Percentiles rank a stretch among this genome's conserved stretches.
Conservation (phyloP, 2,329 filamentous ascomycete genomes). For the Microcyclospora pomicola region DNA sequence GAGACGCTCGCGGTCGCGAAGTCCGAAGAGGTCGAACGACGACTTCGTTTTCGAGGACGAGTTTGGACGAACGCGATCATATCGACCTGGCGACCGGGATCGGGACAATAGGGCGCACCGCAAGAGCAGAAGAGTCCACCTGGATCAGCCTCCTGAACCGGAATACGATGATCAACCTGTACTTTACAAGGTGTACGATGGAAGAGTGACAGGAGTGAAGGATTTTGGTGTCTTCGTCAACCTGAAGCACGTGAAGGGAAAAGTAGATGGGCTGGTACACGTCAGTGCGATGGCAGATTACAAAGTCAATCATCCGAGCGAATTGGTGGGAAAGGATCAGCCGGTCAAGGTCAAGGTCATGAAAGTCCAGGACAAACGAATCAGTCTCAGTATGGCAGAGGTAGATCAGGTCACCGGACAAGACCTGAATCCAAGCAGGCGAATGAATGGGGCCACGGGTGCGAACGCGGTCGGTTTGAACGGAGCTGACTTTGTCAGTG, state of each 20-base stretch:
- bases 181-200: conserved; percentile 77
- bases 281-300: conserved; percentile 78
- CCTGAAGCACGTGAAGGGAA: conserved; percentile 70
- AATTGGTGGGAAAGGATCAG: conserved; percentile 68
- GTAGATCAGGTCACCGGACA: conserved; percentile 80
- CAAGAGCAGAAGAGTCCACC: conserved; percentile 40
- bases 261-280: conserved; percentile 86
- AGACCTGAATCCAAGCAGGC: conserved; percentile 64
- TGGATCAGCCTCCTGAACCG: conserved; percentile 50
- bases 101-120: conserved; percentile 31
- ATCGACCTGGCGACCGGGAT: conserved; percentile 28
- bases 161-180: conserved; percentile 73
- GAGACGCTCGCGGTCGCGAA: conserved; percentile 36
- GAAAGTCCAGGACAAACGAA: conserved; percentile 66
- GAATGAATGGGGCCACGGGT: conserved; percentile 72
- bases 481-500: conserved; percentile 41
- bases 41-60: conserved; percentile 46
- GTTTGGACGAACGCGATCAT: conserved; percentile 36
- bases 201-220: conserved; percentile 80
- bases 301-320: conserved; percentile 81
- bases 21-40: conserved; percentile 24
- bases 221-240: conserved; percentile 96
- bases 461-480: conserved; percentile 79
- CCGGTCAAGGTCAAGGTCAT: conserved; percentile 84
- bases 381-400: conserved; percentile 93